Percentiles rank a stretch among this genome's conserved stretches.
Conservation (phyloP, 306 rosid genomes). For the Sesbania bispinosa region DNA sequence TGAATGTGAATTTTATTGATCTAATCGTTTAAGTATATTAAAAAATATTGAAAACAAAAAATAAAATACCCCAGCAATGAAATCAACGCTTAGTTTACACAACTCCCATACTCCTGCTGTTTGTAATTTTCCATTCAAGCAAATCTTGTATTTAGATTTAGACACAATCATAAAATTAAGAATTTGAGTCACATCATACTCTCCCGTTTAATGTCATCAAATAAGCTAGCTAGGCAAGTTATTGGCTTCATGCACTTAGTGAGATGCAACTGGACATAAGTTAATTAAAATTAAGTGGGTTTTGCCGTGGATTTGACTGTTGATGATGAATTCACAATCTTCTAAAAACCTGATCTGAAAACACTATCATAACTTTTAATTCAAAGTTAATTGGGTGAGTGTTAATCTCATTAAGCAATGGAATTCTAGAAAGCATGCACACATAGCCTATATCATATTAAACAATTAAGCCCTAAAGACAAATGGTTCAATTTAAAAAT, state of each 20-base stretch:
- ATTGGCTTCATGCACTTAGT: conserved; percentile 26
- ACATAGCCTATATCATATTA: no score
- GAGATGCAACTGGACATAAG: conserved; percentile 40
- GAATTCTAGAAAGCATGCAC: no score
- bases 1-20: no score
- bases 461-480: conserved; percentile 16
- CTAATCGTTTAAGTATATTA: no score
- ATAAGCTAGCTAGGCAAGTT: conserved; percentile 17
- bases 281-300: background rate
- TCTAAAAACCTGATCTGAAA: background rate
- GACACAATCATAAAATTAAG: conserved; percentile 11
- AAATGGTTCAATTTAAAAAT: conserved; percentile 24
- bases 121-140: conserved; percentile 18
- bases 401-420: background rate
- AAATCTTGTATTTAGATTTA: conserved; percentile 32
- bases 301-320: background rate
- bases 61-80: no score
- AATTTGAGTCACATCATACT: background rate
- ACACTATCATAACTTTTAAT: background rate
- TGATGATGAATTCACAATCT: conserved; percentile 5
- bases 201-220: conserved; percentile 2
- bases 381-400: conserved; percentile 17
- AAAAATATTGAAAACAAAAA: no score
- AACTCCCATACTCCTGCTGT: no score
- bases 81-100: no score